Evolutionary conservation across 306 rosid species (phyloP).

Genomic region (Prunus persica): DNA sequence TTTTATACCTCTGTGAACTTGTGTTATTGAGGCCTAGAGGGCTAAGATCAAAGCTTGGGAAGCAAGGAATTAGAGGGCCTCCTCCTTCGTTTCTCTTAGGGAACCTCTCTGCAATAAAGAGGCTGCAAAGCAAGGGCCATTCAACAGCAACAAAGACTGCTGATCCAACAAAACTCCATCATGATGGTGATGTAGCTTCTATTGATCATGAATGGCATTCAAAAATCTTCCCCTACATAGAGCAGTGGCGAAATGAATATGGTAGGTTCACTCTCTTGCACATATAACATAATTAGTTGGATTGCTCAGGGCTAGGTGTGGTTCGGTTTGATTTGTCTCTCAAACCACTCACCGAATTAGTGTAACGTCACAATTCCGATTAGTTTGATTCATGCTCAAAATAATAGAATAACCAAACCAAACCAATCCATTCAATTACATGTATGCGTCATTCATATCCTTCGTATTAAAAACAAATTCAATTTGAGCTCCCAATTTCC

Average conservation of each 20-base stretch:
- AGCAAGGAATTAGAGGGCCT: constrained; percentile 65
- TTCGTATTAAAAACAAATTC: no score
- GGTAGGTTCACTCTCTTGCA: constrained; percentile 28
- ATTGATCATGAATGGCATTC: constrained; percentile 49
- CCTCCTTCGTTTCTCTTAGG: constrained; percentile 52
- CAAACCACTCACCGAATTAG: no score
- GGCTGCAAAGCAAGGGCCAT: constrained; percentile 16
- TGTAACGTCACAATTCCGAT: no score
- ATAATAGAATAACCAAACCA: no score
- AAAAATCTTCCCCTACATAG: constrained; percentile 41
- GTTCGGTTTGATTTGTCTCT: no score
- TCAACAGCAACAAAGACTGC: background rate
- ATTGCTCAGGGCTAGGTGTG: no score
- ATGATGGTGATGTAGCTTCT: background rate
- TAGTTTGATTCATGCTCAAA: no score
- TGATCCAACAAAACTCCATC: background rate
- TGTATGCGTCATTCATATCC: no score
- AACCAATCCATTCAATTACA: no score
- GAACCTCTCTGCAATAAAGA: constrained; percentile 44
- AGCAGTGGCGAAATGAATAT: constrained; percentile 46
- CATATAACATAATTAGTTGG: background rate
- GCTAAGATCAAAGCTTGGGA: constrained; percentile 46
- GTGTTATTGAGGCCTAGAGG: constrained; percentile 39
- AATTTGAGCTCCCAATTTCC: no score
- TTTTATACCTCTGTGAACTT: constrained; percentile 17